Evolutionary conservation across 371 early-diverging fungal species (phyloP).

Genomic region (Mortierella sp.): DNA sequence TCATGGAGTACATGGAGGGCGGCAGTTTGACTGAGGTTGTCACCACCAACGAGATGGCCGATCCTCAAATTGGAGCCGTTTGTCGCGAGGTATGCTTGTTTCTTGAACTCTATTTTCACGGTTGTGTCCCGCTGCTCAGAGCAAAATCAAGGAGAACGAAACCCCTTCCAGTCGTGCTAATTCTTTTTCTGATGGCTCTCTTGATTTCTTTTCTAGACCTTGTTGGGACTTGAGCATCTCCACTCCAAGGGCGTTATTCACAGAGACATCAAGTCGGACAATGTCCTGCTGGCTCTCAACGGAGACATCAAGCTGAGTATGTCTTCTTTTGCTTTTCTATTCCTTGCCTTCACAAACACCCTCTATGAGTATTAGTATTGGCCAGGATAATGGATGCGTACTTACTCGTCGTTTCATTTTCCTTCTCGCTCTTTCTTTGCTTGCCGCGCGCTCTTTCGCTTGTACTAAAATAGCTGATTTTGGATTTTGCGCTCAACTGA

Average conservation of each 20-base stretch:
- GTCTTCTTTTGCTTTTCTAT: constrained; percentile 32
- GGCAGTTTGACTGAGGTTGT: constrained; percentile 95
- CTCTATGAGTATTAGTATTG: neutral
- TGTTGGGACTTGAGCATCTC: constrained; percentile 92
- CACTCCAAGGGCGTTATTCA: constrained; percentile 97
- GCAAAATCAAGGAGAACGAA: constrained; percentile 4
- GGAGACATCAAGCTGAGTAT: constrained; percentile 94
- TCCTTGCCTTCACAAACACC: neutral
- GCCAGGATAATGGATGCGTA: neutral
- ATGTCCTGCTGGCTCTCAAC: constrained; percentile 87
- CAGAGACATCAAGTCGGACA: constrained; percentile 98
- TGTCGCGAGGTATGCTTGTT: constrained; percentile 76
- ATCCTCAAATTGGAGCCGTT: constrained; percentile 95
- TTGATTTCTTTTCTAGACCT: constrained; percentile 62
- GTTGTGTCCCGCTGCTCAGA: neutral
- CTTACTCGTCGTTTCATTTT: neutral
- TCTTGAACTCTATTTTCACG: neutral
- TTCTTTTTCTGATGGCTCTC: neutral
- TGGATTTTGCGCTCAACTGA: constrained; percentile 95
- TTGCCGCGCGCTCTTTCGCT: neutral
- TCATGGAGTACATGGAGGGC: constrained; percentile 99
- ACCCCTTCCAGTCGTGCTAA: neutral
- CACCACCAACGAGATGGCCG: constrained; percentile 93
- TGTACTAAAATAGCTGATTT: constrained; percentile 82
- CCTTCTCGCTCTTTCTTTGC: neutral